A percentile compares a stretch with the other conserved stretches of the same genome.
Conservation (phyloP, 2,329 filamentous ascomycete species). For the Neofusicoccum sp. region DNA sequence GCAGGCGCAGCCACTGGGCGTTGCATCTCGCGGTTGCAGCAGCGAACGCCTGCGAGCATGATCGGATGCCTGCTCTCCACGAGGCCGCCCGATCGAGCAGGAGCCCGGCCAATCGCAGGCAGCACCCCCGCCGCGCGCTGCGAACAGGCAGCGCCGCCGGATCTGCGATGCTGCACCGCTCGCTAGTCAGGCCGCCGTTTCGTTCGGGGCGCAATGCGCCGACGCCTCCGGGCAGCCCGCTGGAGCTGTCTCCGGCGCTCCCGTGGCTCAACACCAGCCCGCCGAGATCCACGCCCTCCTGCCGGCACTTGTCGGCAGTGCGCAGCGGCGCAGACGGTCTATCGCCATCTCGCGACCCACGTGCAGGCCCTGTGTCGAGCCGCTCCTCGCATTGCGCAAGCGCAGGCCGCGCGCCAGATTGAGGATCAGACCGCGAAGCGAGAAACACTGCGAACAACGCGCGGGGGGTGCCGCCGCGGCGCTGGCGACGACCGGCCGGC, state of each 20-base stretch:
- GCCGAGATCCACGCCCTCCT: too few species aligned
- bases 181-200: too few species aligned
- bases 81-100: not conserved
- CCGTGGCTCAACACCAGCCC: not conserved
- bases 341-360: not conserved
- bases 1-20: not conserved
- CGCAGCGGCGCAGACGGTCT: not conserved
- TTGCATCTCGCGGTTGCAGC: too few species aligned
- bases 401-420: not conserved
- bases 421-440: too few species aligned
- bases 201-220: too few species aligned
- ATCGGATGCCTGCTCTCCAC: slow-evolving; percentile 11
- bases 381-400: not conserved
- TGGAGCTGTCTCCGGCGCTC: too few species aligned
- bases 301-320: not conserved
- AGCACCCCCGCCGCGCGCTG: not conserved
- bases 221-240: too few species aligned
- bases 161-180: too few species aligned
- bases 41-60: not conserved
- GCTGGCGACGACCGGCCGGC: too few species aligned
- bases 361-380: too few species aligned
- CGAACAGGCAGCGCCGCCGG: not conserved
- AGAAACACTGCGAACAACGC: too few species aligned
- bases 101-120: not conserved
- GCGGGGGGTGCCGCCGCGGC: too few species aligned